Evolutionary conservation across 306 rosid genomes (phyloP).

Genomic region (Mimosa bimucronata): DNA sequence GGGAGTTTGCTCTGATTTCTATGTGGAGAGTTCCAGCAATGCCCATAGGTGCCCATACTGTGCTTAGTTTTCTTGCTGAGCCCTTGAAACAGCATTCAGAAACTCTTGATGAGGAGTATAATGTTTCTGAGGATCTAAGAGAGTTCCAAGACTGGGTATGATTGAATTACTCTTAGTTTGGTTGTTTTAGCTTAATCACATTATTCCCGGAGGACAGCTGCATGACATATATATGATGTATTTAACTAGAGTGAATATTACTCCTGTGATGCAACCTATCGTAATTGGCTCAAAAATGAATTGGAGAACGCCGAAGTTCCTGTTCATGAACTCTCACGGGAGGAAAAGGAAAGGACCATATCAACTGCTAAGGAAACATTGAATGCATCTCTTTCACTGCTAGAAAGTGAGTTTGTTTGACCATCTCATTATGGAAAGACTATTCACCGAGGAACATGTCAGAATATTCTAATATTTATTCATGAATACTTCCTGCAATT

Average conservation of each 20-base stretch:
- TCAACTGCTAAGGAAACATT: conserved; percentile 82
- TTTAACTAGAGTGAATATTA: conserved; percentile 80
- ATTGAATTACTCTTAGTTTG: conserved; percentile 7
- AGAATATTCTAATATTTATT: conserved; percentile 30
- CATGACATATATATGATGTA: conserved; percentile 10
- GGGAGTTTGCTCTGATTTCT: conserved; percentile 95
- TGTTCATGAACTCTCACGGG: conserved; percentile 65
- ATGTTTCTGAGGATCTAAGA: conserved; percentile 70
- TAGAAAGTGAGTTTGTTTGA: conserved; percentile 68
- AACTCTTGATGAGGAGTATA: conserved; percentile 58
- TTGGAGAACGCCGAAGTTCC: conserved; percentile 76
- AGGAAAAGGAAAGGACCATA: conserved; percentile 78
- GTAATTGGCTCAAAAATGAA: conserved; percentile 94
- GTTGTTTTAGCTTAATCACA: conserved; percentile 23
- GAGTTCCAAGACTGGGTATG: conserved; percentile 98
- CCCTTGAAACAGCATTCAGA: conserved; percentile 92
- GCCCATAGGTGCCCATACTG: conserved; percentile 91
- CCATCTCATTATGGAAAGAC: background rate
- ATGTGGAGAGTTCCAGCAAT: conserved; percentile 97
- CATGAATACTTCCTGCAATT: conserved; percentile 3
- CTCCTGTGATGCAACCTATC: conserved; percentile 97
- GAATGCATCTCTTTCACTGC: conserved; percentile 68
- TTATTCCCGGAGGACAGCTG: conserved; percentile 30
- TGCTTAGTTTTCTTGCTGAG: conserved; percentile 92
- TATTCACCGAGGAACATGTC: conserved; percentile 16